phyloP scores from a whole-genome alignment of 2,329 filamentous ascomycete species.

The Cladosporium sp. region DNA sequence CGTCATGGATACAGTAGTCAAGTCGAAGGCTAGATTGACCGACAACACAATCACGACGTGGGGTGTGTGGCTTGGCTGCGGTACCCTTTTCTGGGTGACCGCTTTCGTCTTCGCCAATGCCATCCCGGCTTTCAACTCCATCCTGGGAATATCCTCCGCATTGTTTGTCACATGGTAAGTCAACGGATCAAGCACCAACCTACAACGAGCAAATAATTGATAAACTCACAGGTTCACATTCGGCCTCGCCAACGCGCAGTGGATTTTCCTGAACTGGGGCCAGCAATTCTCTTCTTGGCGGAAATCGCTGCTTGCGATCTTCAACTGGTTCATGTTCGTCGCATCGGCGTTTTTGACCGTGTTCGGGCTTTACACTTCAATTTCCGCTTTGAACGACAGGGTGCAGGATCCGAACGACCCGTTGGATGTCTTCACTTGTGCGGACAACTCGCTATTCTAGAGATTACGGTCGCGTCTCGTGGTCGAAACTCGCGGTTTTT shows the following conservation, averaged over 20 bases:
- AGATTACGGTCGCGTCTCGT: not conserved
- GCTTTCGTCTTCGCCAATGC: conserved; percentile 11
- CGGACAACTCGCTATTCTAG: conserved; percentile 13
- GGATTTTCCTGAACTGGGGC: conserved; percentile 17
- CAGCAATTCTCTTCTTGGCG: conserved; percentile 13
- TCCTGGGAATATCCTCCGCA: conserved; percentile 2
- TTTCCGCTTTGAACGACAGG: not conserved
- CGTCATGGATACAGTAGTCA: conserved; percentile 3
- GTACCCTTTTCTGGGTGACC: conserved; percentile 3
- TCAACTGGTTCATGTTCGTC: conserved; percentile 16
- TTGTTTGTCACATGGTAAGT: conserved; percentile 4
- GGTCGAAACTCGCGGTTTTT: not conserved
- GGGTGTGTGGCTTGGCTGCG: conserved; percentile 15
- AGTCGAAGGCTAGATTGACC: not conserved
- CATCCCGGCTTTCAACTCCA: conserved; percentile 13
- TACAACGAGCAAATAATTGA: not conserved
- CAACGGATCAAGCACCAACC: too few relatives aligned
- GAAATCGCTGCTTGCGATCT: conserved; percentile 3
- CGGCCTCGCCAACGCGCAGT: conserved; percentile 9
- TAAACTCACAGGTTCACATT: conserved; percentile 4
- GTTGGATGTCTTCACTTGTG: conserved; percentile 8
- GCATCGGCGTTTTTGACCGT: conserved; percentile 4
- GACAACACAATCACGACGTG: conserved; percentile 13
- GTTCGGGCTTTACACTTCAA: conserved; percentile 11
- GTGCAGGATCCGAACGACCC: conserved; percentile 14